Base-by-base conservation (phyloP, 2,329 filamentous ascomycete genomes). In the Onygenales sp. region DNA sequence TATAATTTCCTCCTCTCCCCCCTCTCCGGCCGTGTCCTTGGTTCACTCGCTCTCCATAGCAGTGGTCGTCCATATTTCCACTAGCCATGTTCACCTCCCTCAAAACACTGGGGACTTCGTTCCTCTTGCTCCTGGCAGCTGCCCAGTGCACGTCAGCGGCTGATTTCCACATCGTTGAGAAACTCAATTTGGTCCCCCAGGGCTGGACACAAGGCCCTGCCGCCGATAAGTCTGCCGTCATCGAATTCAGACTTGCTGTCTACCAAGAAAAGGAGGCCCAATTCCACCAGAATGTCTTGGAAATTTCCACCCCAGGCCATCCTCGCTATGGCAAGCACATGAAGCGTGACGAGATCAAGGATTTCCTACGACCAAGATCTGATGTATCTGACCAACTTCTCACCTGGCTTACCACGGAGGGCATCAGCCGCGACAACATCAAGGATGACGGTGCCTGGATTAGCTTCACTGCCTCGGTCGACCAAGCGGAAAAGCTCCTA, bases 241-340 rank as follows among this genome's bases (percentile, higher is more conserved):
- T 52, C 27, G 13, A 32, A 36, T 52, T 52, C 42, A 52, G 17
- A n/a, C n/a, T 52, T 33, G 49, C 50, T 14, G 50, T 52, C 8
- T 36, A 32, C 7, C n/a, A 11, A 9, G 42, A 40, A 33, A 37
- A 46, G 4, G 13, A 33, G 13, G 33, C 21, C 8, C 11, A n/a
- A 13, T 44, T 52, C 21, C 32, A 52, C 42, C 42, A 40, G 33
- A 46, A 17, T 46, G 42, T 52, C 4, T 7, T 52, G 10, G 17
- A 45, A 17, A 73, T 86, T 34, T 84, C 83, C 1, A 80, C 79
- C 0, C 84, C 83, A 1, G 73, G 71, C 36, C 75, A 82, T 59
- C 67, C 73, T 1, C 71, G 69, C 27, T 86, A 86, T 62, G 82
- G 83, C 34, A 71, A 76, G 58, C 80, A 85, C 59, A 67, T 86